phyloP scores from a whole-genome alignment of 2,329 filamentous ascomycete species.

The Neobulgaria alba region DNA sequence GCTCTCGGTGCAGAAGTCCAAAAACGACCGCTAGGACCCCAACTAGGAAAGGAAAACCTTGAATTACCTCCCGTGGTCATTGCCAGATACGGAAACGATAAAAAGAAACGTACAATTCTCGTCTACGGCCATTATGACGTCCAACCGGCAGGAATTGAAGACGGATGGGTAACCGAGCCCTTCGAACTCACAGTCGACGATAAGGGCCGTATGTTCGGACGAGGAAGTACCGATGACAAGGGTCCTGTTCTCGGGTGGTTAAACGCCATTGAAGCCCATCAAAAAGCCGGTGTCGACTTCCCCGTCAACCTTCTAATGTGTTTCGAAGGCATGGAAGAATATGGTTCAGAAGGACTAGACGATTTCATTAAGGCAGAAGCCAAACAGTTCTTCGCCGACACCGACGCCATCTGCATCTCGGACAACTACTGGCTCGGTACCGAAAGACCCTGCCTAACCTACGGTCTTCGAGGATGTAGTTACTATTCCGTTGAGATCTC shows the following conservation, averaged over 20 bases:
- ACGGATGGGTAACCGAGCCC: slow-evolving; percentile 93
- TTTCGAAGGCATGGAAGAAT: slow-evolving; percentile 99
- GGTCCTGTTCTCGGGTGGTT: slow-evolving; percentile 95
- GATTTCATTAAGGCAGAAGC: slow-evolving; percentile 88
- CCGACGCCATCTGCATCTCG: slow-evolving; percentile 94
- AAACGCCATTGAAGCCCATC: slow-evolving; percentile 95
- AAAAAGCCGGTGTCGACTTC: slow-evolving; percentile 88
- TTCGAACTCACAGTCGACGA: slow-evolving; percentile 83
- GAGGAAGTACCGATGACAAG: slow-evolving; percentile 95
- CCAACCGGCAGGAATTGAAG: slow-evolving; percentile 84
- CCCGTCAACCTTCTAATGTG: slow-evolving; percentile 98
- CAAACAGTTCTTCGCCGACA: slow-evolving; percentile 89
- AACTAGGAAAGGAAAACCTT: slow-evolving; percentile 83
- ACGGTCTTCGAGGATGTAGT: slow-evolving; percentile 93
- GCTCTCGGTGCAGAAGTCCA: slow-evolving; percentile 79
- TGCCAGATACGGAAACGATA: slow-evolving; percentile 84
- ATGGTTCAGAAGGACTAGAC: slow-evolving; percentile 91
- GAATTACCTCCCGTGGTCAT: slow-evolving; percentile 89
- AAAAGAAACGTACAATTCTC: slow-evolving; percentile 87
- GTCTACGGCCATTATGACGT: slow-evolving; percentile 99
- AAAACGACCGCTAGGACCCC: slow-evolving; percentile 78
- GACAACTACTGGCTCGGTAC: slow-evolving; percentile 99
- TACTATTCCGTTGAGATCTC: slow-evolving; percentile 92
- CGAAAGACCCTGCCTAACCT: slow-evolving; percentile 96
- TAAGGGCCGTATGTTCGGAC: slow-evolving; percentile 91